phyloP scores from a whole-genome alignment of 2,329 filamentous ascomycete species.

The Penicillium sp. region DNA sequence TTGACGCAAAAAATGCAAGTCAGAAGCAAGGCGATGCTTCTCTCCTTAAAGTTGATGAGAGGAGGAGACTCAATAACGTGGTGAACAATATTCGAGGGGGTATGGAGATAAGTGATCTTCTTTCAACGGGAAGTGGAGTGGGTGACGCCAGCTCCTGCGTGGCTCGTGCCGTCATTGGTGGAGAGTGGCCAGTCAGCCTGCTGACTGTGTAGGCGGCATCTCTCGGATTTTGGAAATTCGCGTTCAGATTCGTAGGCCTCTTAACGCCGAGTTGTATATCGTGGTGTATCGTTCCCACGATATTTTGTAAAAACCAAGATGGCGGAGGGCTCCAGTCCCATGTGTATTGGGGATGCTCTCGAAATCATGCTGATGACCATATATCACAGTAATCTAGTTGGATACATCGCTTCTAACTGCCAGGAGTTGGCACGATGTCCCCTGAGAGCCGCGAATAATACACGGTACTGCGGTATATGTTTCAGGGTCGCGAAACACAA shows the following conservation, averaged over 20 bases:
- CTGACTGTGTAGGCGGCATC: slow-evolving; percentile 4
- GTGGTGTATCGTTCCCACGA: not conserved
- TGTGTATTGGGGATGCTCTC: slow-evolving; percentile 44
- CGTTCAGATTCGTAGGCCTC: not conserved
- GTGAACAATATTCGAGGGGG: slow-evolving; percentile 3
- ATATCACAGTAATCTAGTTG: not conserved
- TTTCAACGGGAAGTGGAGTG: slow-evolving; percentile 10
- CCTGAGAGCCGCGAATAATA: not conserved
- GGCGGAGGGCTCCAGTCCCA: slow-evolving; percentile 35
- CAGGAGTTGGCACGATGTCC: not conserved
- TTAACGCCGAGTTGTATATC: not conserved
- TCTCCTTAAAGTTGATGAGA: not conserved
- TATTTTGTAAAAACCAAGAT: slow-evolving; percentile 29
- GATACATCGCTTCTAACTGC: not conserved
- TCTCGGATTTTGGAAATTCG: not conserved
- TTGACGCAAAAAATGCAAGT: not conserved
- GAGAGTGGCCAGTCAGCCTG: not conserved
- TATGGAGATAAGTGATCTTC: slow-evolving; percentile 11
- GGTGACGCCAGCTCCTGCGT: slow-evolving; percentile 13
- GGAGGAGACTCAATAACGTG: not conserved
- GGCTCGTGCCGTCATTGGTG: slow-evolving; percentile 8
- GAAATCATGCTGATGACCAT: slow-evolving; percentile 35
- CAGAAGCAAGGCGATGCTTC: not conserved
- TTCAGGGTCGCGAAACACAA: not conserved
- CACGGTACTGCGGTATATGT: not conserved